Conservation (phyloP, 2,329 filamentous ascomycete species). For the Venturia carpophila region DNA sequence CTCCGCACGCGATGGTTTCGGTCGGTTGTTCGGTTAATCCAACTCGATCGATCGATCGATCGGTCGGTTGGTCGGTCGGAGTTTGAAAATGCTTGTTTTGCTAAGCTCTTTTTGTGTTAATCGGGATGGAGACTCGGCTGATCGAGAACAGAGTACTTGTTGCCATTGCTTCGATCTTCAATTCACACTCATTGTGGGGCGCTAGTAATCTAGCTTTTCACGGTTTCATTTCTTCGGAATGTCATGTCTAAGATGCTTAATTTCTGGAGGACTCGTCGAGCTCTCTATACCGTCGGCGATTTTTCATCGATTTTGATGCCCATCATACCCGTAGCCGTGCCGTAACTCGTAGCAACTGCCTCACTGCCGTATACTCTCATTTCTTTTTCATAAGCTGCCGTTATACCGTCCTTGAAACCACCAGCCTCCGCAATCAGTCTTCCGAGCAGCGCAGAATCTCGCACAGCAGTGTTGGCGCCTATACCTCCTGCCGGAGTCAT, state of each 20-base stretch:
- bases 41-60: too few relatives aligned
- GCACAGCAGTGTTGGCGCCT: slow-evolving; percentile 51
- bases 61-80: too few relatives aligned
- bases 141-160: background rate
- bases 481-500: slow-evolving; percentile 53
- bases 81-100: too few relatives aligned
- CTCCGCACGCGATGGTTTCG: background rate
- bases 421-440: slow-evolving; percentile 45
- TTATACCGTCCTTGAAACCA: slow-evolving; percentile 37
- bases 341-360: slow-evolving; percentile 50
- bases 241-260: background rate
- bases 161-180: background rate
- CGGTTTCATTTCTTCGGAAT: too few relatives aligned
- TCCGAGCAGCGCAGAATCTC: slow-evolving; percentile 49
- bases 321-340: slow-evolving; percentile 38
- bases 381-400: slow-evolving; percentile 32
- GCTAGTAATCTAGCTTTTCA: too few relatives aligned
- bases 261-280: background rate
- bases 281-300: slow-evolving; percentile 7
- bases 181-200: background rate
- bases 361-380: slow-evolving; percentile 47
- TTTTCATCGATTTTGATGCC: slow-evolving; percentile 42
- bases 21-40: background rate
- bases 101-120: background rate
- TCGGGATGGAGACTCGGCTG: background rate